A percentile compares a stretch with the other conserved stretches of the same genome.
phyloP scores from a whole-genome alignment of 2,329 filamentous ascomycete genomes.

The Fusarium chaquense region DNA sequence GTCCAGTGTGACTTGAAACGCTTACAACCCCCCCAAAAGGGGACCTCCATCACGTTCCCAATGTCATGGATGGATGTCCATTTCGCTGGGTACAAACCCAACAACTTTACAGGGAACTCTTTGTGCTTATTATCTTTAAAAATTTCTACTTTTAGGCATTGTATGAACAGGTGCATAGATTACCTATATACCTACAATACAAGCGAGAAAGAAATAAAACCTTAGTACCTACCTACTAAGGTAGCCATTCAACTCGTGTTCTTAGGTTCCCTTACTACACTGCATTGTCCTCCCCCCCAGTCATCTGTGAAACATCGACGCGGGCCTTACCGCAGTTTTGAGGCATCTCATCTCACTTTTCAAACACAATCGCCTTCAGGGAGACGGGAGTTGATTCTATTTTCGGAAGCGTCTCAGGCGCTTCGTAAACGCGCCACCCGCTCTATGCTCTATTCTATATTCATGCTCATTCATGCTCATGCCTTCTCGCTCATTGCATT shows the following conservation, averaged over 20 bases:
- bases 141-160: neutral
- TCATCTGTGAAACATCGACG: constrained; percentile 42
- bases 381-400: constrained; percentile 36
- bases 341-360: constrained; percentile 23
- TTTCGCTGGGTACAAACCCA: constrained; percentile 15
- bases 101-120: neutral
- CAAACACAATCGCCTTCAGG: constrained; percentile 37
- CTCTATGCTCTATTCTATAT: constrained; percentile 8
- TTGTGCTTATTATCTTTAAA: neutral
- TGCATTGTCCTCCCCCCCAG: constrained; percentile 12
- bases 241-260: constrained; percentile 25
- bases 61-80: constrained; percentile 1
- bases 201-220: constrained; percentile 8
- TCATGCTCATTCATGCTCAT: constrained; percentile 1
- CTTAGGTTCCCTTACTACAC: constrained; percentile 14
- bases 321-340: constrained; percentile 24
- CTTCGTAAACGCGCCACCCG: constrained; percentile 42
- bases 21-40: constrained; percentile 5
- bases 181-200: neutral
- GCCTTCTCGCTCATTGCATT: neutral
- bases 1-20: constrained; percentile 39
- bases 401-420: constrained; percentile 45
- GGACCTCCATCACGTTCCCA: neutral
- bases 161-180: neutral
- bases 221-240: too few relatives aligned